phyloP scores from a whole-genome alignment of 371 early-diverging fungal species.

The Cokeromyces recurvatus region DNA sequence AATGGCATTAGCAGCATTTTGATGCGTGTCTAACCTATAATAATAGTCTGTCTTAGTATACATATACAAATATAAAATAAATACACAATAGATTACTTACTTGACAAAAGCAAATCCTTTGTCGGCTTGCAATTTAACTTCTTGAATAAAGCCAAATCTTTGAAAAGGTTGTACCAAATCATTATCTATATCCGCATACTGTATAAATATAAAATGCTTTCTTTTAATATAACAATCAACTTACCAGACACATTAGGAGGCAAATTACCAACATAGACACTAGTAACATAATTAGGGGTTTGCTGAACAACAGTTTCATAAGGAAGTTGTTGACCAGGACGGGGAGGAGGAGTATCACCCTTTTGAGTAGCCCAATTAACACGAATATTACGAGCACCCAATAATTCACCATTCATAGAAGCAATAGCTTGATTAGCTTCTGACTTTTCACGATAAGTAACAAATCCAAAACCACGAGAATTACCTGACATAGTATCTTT shows the following conservation, averaged over 20 bases:
- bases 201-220: not conserved
- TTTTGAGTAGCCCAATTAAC: constrained; percentile 73
- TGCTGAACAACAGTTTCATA: constrained; percentile 72
- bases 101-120: constrained; percentile 89
- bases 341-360: constrained; percentile 46
- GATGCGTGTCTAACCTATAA: constrained; percentile 80
- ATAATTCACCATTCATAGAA: constrained; percentile 82
- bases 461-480: constrained; percentile 80
- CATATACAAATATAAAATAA: no score
- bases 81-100: constrained; percentile 34
- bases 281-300: constrained; percentile 77
- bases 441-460: constrained; percentile 74
- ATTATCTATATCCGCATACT: constrained; percentile 7
- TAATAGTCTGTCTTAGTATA: no score
- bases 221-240: not conserved
- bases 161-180: constrained; percentile 53
- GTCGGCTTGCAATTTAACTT: constrained; percentile 83
- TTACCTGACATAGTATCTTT: constrained; percentile 77
- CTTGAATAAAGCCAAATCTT: constrained; percentile 71
- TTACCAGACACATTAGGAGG: constrained; percentile 44
- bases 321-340: constrained; percentile 50
- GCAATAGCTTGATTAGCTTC: constrained; percentile 79
- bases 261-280: constrained; percentile 86
- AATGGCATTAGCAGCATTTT: constrained; percentile 85
- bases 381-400: constrained; percentile 61